These are phyloP conservation scores for Podospora didyma DNA, from an alignment of 495 filamentous ascomycete genomes.

Conservation along the genomic window DNA sequence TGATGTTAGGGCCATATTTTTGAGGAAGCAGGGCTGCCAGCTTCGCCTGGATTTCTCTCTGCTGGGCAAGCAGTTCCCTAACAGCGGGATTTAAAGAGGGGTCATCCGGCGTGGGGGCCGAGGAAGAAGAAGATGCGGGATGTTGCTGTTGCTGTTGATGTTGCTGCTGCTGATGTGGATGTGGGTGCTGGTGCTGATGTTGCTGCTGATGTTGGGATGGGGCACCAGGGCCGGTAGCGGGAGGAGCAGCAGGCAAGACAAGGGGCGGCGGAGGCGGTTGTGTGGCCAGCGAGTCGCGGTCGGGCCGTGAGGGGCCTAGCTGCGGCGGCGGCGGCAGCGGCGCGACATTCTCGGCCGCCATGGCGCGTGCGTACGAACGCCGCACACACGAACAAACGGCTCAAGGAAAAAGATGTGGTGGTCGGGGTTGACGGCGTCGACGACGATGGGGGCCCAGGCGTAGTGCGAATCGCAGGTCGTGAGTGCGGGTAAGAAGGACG, in stretches of 20 bases:
- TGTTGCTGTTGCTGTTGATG: not conserved
- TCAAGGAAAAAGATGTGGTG: too few relatives aligned
- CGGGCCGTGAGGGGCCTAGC: slow-evolving; percentile 3
- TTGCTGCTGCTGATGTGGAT: not conserved
- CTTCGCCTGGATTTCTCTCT: slow-evolving; percentile 47
- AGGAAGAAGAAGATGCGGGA: slow-evolving; percentile 4
- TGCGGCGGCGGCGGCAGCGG: slow-evolving; percentile 19
- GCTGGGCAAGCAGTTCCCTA: slow-evolving; percentile 42
- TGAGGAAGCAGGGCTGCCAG: slow-evolving; percentile 41
- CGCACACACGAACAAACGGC: not conserved
- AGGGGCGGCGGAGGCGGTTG: slow-evolving; percentile 14
- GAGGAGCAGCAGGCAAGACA: slow-evolving; percentile 21
- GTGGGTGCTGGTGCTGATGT: not conserved
- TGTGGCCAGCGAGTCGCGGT: slow-evolving; percentile 2
- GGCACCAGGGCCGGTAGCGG: slow-evolving; percentile 15
- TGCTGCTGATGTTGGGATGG: not conserved
- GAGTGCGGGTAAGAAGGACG: too few relatives aligned
- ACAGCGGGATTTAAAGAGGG: slow-evolving; percentile 42
- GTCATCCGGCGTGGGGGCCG: slow-evolving; percentile 21
- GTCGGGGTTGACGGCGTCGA: too few relatives aligned
- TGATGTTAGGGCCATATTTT: slow-evolving; percentile 41
- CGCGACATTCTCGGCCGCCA: slow-evolving; percentile 27
- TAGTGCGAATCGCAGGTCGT: too few relatives aligned
- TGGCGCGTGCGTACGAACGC: slow-evolving; percentile 7
- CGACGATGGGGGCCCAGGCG: too few relatives aligned